phyloP scores from a whole-genome alignment of 371 early-diverging fungal genomes.

The Mortierella sp. region DNA sequence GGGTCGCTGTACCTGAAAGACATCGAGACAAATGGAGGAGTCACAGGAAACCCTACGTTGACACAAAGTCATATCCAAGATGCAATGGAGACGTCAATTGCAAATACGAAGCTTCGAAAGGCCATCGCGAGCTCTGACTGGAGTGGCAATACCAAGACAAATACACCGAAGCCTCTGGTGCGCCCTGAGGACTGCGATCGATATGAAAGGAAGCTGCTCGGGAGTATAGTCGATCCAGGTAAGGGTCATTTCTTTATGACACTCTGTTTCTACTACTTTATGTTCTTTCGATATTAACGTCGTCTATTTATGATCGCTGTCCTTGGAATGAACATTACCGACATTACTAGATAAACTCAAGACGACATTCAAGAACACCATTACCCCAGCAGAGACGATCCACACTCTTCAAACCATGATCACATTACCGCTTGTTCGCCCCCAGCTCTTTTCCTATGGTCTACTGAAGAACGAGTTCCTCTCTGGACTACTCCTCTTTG shows the following conservation, averaged over 20 bases:
- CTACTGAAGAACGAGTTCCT: slow-evolving; percentile 81
- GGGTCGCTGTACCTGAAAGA: slow-evolving; percentile 27
- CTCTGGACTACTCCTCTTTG: slow-evolving; percentile 92
- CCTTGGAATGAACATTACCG: not conserved
- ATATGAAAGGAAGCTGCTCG: slow-evolving; percentile 69
- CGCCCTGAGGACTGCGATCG: slow-evolving; percentile 50
- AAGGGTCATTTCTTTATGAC: slow-evolving; percentile 21
- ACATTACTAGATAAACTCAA: slow-evolving; percentile 62
- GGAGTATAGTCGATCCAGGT: slow-evolving; percentile 75
- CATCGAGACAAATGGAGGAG: not conserved
- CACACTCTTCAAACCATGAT: slow-evolving; percentile 89
- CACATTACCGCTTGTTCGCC: slow-evolving; percentile 83
- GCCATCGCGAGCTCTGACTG: not conserved
- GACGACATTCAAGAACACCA: slow-evolving; percentile 72
- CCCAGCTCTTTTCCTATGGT: slow-evolving; percentile 82
- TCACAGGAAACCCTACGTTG: not conserved
- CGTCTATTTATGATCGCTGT: not conserved
- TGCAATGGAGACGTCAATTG: slow-evolving; percentile 17
- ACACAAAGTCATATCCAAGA: slow-evolving; percentile 2
- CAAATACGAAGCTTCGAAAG: slow-evolving; percentile 23
- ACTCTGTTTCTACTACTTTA: no score
- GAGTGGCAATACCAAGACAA: slow-evolving; percentile 11
- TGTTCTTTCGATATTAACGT: no score
- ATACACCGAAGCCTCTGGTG: slow-evolving; percentile 15
- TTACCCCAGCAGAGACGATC: slow-evolving; percentile 72